phyloP scores from a whole-genome alignment of 2,329 filamentous ascomycete species.

The Bretziella fagacearum region DNA sequence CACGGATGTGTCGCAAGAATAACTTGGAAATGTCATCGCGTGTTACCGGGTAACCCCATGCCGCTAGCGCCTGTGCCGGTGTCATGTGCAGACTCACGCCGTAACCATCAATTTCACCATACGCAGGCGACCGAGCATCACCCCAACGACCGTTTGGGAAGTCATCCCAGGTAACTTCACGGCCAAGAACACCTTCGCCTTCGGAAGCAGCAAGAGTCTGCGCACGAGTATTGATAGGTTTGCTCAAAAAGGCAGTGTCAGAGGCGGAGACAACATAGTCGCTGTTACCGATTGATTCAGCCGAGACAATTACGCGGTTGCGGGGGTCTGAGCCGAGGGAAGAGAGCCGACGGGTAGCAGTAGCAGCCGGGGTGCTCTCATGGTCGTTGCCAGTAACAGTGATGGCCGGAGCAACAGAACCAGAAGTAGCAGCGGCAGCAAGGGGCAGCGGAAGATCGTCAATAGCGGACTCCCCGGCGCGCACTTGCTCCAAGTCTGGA shows the following conservation, averaged over 20 bases:
- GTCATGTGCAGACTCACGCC: slow-evolving; percentile 89
- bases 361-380: slow-evolving; percentile 18
- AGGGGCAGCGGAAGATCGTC: slow-evolving; percentile 15
- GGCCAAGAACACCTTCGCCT: slow-evolving; percentile 71
- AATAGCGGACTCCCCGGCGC: slow-evolving; percentile 24
- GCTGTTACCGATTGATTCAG: slow-evolving; percentile 38
- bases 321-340: slow-evolving; percentile 70
- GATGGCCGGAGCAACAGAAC: slow-evolving; percentile 30
- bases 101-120: slow-evolving; percentile 95
- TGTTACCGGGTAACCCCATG: slow-evolving; percentile 69
- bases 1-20: slow-evolving; percentile 67
- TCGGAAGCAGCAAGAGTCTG: slow-evolving; percentile 89
- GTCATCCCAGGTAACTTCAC: slow-evolving; percentile 97
- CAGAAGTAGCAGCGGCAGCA: slow-evolving; percentile 21
- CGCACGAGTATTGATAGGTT: slow-evolving; percentile 57
- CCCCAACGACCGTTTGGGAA: slow-evolving; percentile 95
- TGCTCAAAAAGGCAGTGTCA: slow-evolving; percentile 60
- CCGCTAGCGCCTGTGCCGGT: slow-evolving; percentile 59
- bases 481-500: slow-evolving; percentile 30
- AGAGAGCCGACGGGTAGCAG: slow-evolving; percentile 45
- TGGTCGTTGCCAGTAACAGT: slow-evolving; percentile 15
- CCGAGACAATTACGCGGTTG: slow-evolving; percentile 72
- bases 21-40: slow-evolving; percentile 57
- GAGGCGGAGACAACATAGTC: slow-evolving; percentile 57
- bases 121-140: slow-evolving; percentile 80